These are phyloP conservation scores for Eucalyptus sp. DNA, from an alignment of 345 rosid species.

Conservation along the genomic window DNA sequence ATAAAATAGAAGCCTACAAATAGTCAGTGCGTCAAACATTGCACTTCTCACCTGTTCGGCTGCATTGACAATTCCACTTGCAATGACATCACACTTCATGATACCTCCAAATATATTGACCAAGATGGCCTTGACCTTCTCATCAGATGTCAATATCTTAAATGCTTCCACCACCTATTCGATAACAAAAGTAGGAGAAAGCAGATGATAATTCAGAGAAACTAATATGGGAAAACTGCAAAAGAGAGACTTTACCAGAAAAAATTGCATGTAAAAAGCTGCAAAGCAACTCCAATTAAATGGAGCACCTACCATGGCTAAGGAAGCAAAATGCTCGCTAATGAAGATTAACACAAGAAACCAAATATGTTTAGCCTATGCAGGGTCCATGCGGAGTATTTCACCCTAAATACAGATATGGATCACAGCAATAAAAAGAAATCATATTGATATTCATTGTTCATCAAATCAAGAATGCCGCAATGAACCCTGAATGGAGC, in stretches of 20 bases:
- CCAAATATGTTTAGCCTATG: neutral
- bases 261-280: neutral
- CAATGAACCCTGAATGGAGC: neutral
- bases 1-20: neutral
- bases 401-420: neutral
- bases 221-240: neutral
- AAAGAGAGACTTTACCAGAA: neutral
- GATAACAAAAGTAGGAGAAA: neutral
- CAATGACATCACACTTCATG: constrained; percentile 98
- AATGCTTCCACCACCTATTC: constrained; percentile 95
- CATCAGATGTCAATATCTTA: constrained; percentile 94
- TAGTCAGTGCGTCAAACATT: neutral
- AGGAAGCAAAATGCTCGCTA: neutral
- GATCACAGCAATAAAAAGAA: neutral
- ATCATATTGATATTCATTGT: neutral
- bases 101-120: constrained; percentile 99
- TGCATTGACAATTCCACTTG: constrained; percentile 97
- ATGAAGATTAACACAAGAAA: neutral
- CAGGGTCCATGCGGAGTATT: neutral
- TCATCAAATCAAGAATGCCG: neutral
- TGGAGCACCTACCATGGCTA: neutral
- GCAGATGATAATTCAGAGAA: neutral
- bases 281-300: neutral
- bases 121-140: constrained; percentile 94
- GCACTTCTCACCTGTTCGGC: constrained; percentile 68